phyloP scores from a whole-genome alignment of 2,329 filamentous ascomycete species.

The Cordyceps cateniannulata region DNA sequence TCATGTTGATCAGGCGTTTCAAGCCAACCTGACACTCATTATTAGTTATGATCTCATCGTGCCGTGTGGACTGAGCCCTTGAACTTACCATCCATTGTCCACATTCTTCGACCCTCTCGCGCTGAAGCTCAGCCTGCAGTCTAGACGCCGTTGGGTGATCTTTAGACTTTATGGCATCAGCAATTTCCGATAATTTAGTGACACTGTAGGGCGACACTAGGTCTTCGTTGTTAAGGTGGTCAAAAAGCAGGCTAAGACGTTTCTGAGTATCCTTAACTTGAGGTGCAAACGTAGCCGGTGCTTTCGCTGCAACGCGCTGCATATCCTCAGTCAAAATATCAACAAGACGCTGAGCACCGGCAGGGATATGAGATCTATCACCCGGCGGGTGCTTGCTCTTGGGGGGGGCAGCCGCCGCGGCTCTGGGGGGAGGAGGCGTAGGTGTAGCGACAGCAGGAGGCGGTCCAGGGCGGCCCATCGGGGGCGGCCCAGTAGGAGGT shows the following conservation, averaged over 20 bases:
- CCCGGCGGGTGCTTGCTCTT: conserved; percentile 68
- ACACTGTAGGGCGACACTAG: conserved; percentile 76
- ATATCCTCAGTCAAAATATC: conserved; percentile 79
- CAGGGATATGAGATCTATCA: conserved; percentile 83
- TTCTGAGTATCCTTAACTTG: conserved; percentile 95
- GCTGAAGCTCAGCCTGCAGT: conserved; percentile 69
- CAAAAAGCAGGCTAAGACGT: conserved; percentile 86
- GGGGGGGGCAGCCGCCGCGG: conserved; percentile 42
- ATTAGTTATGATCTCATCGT: conserved; percentile 31
- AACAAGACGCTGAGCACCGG: conserved; percentile 67
- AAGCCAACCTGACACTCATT: conserved; percentile 54
- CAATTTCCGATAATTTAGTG: conserved; percentile 56
- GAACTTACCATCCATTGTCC: conserved; percentile 78
- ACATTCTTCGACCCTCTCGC: conserved; percentile 72
- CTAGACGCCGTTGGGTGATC: conserved; percentile 62
- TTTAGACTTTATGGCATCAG: conserved; percentile 59
- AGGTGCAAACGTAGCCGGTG: conserved; percentile 76
- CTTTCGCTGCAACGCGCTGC: conserved; percentile 78
- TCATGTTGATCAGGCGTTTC: conserved; percentile 73
- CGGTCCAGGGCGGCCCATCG: conserved; percentile 26
- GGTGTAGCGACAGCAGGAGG: conserved; percentile 21
- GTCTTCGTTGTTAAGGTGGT: conserved; percentile 94
- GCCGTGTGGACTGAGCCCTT: background rate
- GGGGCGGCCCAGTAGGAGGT: conserved; percentile 29
- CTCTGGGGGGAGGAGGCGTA: conserved; percentile 40